Conservation (phyloP, 1,139 yeast species). For the Wickerhamomyces sp. region DNA sequence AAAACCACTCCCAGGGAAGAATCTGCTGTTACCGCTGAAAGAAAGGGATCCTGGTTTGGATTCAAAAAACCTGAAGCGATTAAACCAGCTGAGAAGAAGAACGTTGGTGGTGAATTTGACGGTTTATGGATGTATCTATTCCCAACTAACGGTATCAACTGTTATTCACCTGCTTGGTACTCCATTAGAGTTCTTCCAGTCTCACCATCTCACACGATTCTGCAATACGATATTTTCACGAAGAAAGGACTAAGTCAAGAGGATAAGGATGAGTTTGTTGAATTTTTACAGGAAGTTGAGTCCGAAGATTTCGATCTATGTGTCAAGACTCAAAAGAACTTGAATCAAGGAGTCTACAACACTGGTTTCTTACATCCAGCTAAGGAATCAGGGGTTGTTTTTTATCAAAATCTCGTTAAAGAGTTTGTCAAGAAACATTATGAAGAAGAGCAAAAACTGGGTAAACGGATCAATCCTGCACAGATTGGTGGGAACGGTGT, state of each 20-base stretch:
- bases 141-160: conserved; percentile 56
- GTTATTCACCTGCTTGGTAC: conserved; percentile 65
- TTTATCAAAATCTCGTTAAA: conserved; percentile 50
- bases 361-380: conserved; percentile 55
- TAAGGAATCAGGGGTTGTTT: conserved; percentile 54
- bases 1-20: conserved; percentile 36
- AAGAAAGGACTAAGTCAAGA: conserved; percentile 50
- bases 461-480: conserved; percentile 48
- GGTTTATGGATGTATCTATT: conserved; percentile 58
- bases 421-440: conserved; percentile 55
- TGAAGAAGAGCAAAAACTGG: conserved; percentile 38
- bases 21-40: conserved; percentile 37
- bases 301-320: conserved; percentile 56
- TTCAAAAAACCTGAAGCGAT: conserved; percentile 34
- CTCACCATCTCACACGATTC: conserved; percentile 45
- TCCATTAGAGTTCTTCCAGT: conserved; percentile 54
- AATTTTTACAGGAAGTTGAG: conserved; percentile 56
- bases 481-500: conserved; percentile 35
- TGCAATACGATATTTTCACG: conserved; percentile 57
- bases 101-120: conserved; percentile 55
- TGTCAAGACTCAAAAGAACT: conserved; percentile 52
- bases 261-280: conserved; percentile 55
- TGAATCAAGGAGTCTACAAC: conserved; percentile 52
- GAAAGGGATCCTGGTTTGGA: conserved; percentile 42
- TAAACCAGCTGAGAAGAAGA: conserved; percentile 26